Evolutionary conservation across 139 green algal genomes (phyloP).

Genomic region (Closterium sp.): DNA sequence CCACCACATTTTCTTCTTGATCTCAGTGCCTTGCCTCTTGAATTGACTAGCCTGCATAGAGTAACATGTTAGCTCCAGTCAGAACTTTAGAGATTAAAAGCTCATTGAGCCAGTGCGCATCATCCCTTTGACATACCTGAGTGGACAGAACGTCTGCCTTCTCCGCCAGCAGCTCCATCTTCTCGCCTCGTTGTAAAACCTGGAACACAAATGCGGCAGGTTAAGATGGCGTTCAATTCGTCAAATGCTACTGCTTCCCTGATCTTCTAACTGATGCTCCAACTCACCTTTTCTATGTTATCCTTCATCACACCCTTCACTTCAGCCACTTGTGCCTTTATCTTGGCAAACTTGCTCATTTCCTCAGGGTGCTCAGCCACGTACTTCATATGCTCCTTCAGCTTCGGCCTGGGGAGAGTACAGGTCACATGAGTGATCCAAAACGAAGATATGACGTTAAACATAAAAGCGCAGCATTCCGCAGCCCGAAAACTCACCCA

Average conservation of each 20-base stretch:
- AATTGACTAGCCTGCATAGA: conserved; percentile 83
- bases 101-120: background rate
- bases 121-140: conserved; percentile 61
- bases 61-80: background rate
- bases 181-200: conserved; percentile 86
- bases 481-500: conserved; percentile 49
- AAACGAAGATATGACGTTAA: background rate
- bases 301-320: conserved; percentile 98
- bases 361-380: conserved; percentile 88
- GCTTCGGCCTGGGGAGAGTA: conserved; percentile 67
- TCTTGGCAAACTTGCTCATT: conserved; percentile 79
- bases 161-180: conserved; percentile 94
- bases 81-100: background rate
- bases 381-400: conserved; percentile 93
- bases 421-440: conserved; percentile 13
- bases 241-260: background rate
- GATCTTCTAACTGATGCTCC: background rate
- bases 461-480: background rate
- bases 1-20: conserved; percentile 91
- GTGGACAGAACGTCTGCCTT: conserved; percentile 94
- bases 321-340: conserved; percentile 91
- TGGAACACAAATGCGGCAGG: conserved; percentile 7
- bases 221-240: background rate
- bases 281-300: conserved; percentile 92
- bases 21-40: conserved; percentile 74